Conservation (phyloP, 768 basidiomycete species). For the Rhizopogon rudus region DNA sequence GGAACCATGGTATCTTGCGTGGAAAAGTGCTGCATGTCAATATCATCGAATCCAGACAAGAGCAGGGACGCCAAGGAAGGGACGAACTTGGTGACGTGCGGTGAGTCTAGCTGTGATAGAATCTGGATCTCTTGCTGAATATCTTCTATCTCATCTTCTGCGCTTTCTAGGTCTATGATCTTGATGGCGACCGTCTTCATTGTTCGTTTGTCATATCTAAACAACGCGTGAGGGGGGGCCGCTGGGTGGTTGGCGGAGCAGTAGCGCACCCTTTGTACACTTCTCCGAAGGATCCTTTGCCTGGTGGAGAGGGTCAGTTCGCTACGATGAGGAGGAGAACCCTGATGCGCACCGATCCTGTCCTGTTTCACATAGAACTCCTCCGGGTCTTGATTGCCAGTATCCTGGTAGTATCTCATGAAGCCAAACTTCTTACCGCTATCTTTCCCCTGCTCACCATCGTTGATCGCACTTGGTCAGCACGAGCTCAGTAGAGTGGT, state of each 20-base stretch:
- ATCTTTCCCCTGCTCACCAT: slow-evolving; percentile 6
- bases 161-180: slow-evolving; percentile 98
- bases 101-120: slow-evolving; percentile 91
- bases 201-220: slow-evolving; percentile 90
- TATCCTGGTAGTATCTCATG: slow-evolving; percentile 42
- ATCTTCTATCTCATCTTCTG: slow-evolving; percentile 99
- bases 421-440: background rate
- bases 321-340: slow-evolving; percentile 8
- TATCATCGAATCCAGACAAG: slow-evolving; percentile 25
- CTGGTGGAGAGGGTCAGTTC: slow-evolving; percentile 36
- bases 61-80: slow-evolving; percentile 13
- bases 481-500: background rate
- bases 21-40: slow-evolving; percentile 24
- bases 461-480: background rate
- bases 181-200: slow-evolving; percentile 98
- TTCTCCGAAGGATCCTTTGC: slow-evolving; percentile 98
- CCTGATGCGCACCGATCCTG: slow-evolving; percentile 70
- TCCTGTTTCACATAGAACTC: slow-evolving; percentile 97
- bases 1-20: slow-evolving; percentile 85
- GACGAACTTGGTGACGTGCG: slow-evolving; percentile 90
- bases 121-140: slow-evolving; percentile 99
- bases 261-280: slow-evolving; percentile 90
- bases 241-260: background rate
- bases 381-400: slow-evolving; percentile 83
- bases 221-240: slow-evolving; percentile 1